Evolutionary conservation across 257 asterid species (phyloP), one percentile per base, ranked within the genome.

Genomic region (Nicotiana tomentosiformis): DNA sequence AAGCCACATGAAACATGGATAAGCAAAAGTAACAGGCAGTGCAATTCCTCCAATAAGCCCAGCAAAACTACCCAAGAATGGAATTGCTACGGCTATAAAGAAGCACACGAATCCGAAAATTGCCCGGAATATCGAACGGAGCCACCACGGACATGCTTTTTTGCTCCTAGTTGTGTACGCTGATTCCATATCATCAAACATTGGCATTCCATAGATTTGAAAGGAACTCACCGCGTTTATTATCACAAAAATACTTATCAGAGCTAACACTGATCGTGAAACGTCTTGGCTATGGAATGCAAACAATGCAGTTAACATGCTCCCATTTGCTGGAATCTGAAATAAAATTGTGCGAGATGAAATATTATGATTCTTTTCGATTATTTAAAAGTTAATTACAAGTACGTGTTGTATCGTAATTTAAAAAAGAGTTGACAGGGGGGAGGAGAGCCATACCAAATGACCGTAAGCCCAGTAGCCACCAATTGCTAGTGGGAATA

Each of bases 401-500:
- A 10, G 9, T 20, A 43, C 5, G 0, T 17, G 6, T 23, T 23
- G 26, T 23, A 23, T 20, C 1, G 2, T 80, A 32, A 56, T 57
- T 58, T 16, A 11, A 2, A 2, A 1, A 23, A 80, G 53, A 32
- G 29, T 23, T 10, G 15, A 20, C 10, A 66, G 20, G 3, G 11
- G 53, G 55, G 7, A 77, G 3, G 23, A 43, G 23, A 17, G 55
- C 68, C 68, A 5, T 90, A 94, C 98, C 95, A 65, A 0, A 26
- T 84, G 83, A 37, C 99, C 99, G 10, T 95, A 95, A 3, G 97
- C 97, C 98, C 98, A 95, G 39, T 94, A 95, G 2, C 99, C 98
- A 17, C 84, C 93, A 6, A 95, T 87, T 5, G 98, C 93, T 1
- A 94, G 89, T 30, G 98, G 99, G 85, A 91, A 95, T 17, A 95